phyloP scores from a whole-genome alignment of 495 filamentous ascomycete genomes.

The Aspergillus carlsbadensis region DNA sequence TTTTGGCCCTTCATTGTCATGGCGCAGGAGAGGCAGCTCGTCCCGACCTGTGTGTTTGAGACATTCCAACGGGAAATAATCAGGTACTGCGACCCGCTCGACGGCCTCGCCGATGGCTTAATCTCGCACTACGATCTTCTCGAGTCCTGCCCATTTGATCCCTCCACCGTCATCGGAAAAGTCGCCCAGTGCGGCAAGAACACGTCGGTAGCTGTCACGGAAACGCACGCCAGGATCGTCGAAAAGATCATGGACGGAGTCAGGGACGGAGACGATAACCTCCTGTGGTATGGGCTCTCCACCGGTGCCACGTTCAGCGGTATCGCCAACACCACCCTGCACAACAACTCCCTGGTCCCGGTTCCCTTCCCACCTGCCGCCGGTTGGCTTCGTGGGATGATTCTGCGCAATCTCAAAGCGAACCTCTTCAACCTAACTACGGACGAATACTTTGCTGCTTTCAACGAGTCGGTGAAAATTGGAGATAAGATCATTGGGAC shows the following conservation, averaged over 20 bases:
- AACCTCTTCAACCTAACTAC: too few relatives aligned
- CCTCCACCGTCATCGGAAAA: neutral
- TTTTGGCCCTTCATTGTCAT: conserved; percentile 10
- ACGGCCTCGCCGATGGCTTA: conserved; percentile 3
- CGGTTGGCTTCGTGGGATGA: too few relatives aligned
- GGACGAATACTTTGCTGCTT: neutral
- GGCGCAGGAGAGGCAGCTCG: neutral
- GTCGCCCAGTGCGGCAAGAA: neutral
- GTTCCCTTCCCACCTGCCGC: too few relatives aligned
- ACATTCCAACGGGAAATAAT: neutral
- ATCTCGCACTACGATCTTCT: neutral
- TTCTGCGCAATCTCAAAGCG: too few relatives aligned
- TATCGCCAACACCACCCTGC: too few relatives aligned
- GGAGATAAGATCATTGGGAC: conserved; percentile 30
- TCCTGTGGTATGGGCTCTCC: too few relatives aligned
- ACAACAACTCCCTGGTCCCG: too few relatives aligned
- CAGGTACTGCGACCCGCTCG: conserved; percentile 2
- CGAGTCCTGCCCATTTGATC: neutral
- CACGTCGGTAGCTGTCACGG: neutral
- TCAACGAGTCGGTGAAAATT: neutral
- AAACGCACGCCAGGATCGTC: conserved; percentile 1
- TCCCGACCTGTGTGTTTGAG: conserved; percentile 2
- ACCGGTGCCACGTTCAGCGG: too few relatives aligned
- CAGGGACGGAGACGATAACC: neutral
- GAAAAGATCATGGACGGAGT: conserved; percentile 4